Conservation (phyloP, 805 yeast genomes). For the Pichia exigua region DNA sequence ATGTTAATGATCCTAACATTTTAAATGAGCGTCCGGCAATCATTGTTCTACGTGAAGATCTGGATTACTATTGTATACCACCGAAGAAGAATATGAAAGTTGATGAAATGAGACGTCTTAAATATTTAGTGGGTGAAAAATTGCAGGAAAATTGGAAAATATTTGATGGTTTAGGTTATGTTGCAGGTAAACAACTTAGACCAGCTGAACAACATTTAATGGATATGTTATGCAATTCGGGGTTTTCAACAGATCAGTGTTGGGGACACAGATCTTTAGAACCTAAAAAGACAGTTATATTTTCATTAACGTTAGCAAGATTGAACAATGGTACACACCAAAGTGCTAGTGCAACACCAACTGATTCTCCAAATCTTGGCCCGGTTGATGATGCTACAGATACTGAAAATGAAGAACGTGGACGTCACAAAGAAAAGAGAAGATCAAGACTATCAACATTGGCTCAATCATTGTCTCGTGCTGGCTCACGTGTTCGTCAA, state of each 20-base stretch:
- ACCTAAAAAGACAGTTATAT: constrained; percentile 79
- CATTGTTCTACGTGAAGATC: constrained; percentile 86
- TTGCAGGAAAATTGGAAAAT: constrained; percentile 51
- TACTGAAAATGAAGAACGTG: constrained; percentile 16
- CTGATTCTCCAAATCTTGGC: constrained; percentile 27
- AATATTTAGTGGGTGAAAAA: constrained; percentile 63
- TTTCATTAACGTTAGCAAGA: constrained; percentile 70
- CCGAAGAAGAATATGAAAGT: constrained; percentile 48
- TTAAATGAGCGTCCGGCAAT: constrained; percentile 79
- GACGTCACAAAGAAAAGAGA: constrained; percentile 8
- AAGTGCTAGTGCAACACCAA: constrained; percentile 12
- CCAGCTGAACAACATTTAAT: constrained; percentile 92
- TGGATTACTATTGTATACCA: constrained; percentile 89
- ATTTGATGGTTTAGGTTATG: constrained; percentile 74
- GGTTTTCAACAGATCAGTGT: constrained; percentile 52
- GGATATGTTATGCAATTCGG: constrained; percentile 91
- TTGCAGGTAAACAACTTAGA: constrained; percentile 48
- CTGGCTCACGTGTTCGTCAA: constrained; percentile 29
- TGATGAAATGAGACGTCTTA: constrained; percentile 59
- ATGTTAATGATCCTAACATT: constrained; percentile 46
- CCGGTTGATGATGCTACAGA: constrained; percentile 18
- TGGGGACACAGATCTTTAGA: constrained; percentile 94
- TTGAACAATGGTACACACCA: constrained; percentile 28
- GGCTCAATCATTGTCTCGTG: constrained; percentile 49
- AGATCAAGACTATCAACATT: constrained; percentile 47